These are phyloP conservation scores for Combretum micranthum DNA, from an alignment of 345 rosid species.

Conservation along the genomic window DNA sequence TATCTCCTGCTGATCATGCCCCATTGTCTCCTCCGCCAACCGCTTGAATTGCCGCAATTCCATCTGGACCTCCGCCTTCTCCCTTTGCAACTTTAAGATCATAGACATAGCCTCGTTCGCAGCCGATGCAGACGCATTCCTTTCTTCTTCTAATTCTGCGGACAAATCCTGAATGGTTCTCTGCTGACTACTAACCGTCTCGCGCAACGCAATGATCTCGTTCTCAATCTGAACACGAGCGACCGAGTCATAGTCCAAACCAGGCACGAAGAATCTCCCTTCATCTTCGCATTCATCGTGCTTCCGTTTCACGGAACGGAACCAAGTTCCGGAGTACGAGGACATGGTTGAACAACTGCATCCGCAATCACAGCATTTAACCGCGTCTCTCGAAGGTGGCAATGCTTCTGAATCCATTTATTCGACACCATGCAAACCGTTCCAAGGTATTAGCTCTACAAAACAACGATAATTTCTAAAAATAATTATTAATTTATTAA, in stretches of 20 bases:
- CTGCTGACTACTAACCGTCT: constrained; percentile 70
- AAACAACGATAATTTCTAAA: too few relatives aligned
- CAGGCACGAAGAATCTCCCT: constrained; percentile 40
- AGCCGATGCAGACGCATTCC: constrained; percentile 87
- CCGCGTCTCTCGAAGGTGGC: constrained; percentile 24
- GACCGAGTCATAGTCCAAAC: constrained; percentile 38
- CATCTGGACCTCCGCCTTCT: constrained; percentile 91
- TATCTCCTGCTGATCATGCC: constrained; percentile 87
- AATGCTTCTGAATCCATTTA: constrained; percentile 48
- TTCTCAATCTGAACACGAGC: constrained; percentile 74
- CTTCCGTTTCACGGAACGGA: constrained; percentile 69
- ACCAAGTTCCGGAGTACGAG: constrained; percentile 33
- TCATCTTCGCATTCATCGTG: constrained; percentile 52
- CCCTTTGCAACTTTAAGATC: constrained; percentile 91
- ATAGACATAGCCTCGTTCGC: constrained; percentile 96
- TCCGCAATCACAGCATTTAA: constrained; percentile 52
- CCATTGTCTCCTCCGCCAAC: constrained; percentile 80
- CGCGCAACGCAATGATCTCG: constrained; percentile 65
- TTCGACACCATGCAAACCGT: constrained; percentile 20
- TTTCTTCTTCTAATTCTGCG: constrained; percentile 78
- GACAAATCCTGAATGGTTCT: constrained; percentile 57
- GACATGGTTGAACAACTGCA: constrained; percentile 34
- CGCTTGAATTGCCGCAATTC: constrained; percentile 87
- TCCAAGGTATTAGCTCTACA: too few relatives aligned
- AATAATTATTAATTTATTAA: too few relatives aligned